phyloP scores from a whole-genome alignment of 208 protist genomes.

The Leishmania guyanensis region DNA sequence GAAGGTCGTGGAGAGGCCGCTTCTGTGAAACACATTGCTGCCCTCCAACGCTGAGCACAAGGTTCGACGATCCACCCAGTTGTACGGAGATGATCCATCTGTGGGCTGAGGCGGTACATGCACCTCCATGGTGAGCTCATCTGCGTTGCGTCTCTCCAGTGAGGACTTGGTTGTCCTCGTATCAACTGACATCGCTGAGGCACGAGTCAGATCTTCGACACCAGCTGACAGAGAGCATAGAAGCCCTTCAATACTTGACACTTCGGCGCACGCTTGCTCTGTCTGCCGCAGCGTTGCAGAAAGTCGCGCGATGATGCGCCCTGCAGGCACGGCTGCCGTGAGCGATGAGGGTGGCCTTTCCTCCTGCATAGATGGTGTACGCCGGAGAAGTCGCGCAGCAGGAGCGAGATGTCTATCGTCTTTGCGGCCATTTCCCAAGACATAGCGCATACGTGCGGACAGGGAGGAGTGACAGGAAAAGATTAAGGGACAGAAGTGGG shows the following conservation, averaged over 20 bases:
- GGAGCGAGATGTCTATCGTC: too few relatives aligned
- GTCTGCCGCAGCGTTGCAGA: conserved; percentile 12
- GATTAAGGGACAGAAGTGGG: background rate
- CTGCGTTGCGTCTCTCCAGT: background rate
- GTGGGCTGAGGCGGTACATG: background rate
- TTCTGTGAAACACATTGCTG: conserved; percentile 7
- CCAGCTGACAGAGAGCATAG: background rate
- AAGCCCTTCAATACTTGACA: conserved; percentile 8
- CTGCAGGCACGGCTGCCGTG: background rate
- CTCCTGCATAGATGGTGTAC: background rate
- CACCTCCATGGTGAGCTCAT: background rate
- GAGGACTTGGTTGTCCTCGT: background rate
- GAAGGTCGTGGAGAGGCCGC: conserved; percentile 19
- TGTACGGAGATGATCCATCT: background rate
- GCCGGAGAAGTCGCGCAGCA: too few relatives aligned
- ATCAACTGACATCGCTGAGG: background rate
- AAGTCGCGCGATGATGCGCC: conserved; percentile 12
- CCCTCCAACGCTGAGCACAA: background rate
- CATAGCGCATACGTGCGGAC: background rate
- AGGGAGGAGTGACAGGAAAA: background rate
- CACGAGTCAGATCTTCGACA: background rate
- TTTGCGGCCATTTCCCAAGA: background rate
- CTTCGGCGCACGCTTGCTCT: background rate
- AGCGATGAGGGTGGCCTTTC: background rate
- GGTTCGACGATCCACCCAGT: background rate